phyloP scores from a whole-genome alignment of 2,329 filamentous ascomycete species.

The Phaeosphaeria sp. region DNA sequence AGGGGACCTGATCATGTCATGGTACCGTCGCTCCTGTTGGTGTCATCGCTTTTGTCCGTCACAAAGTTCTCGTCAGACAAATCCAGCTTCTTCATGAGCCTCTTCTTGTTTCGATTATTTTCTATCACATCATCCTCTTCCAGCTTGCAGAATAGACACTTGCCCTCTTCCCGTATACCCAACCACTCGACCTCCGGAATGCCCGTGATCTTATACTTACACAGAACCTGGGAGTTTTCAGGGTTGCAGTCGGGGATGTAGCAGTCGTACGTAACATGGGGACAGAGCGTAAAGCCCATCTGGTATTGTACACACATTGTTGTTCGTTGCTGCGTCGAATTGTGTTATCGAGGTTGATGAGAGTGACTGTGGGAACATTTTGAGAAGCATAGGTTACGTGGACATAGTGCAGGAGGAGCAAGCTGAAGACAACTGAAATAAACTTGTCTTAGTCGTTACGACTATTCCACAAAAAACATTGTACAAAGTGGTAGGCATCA shows the following conservation, averaged over 20 bases:
- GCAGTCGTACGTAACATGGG: not conserved
- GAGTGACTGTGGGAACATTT: not conserved
- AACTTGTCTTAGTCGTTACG: not conserved
- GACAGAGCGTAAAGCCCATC: not conserved
- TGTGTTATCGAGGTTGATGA: not conserved
- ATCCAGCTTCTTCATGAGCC: not conserved
- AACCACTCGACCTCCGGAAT: not conserved
- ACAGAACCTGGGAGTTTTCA: not conserved
- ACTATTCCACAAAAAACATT: not conserved
- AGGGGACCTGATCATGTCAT: too few species aligned
- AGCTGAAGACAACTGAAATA: not conserved
- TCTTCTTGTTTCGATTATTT: not conserved
- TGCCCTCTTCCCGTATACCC: not conserved
- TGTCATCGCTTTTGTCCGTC: not conserved
- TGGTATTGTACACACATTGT: conserved; percentile 2
- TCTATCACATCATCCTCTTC: not conserved
- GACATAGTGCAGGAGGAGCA: not conserved
- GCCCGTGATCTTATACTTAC: not conserved
- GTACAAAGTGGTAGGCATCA: not conserved
- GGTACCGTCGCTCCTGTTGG: not conserved
- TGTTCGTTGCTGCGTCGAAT: not conserved
- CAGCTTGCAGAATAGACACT: not conserved
- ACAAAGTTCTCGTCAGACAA: not conserved
- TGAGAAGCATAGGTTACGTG: not conserved
- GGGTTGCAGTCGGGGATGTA: not conserved